A percentile compares a stretch with the other conserved stretches of the same genome.
These are phyloP conservation scores for Zopfochytrium polystomum DNA, from an alignment of 371 early-diverging fungal species.

Conservation along the genomic window DNA sequence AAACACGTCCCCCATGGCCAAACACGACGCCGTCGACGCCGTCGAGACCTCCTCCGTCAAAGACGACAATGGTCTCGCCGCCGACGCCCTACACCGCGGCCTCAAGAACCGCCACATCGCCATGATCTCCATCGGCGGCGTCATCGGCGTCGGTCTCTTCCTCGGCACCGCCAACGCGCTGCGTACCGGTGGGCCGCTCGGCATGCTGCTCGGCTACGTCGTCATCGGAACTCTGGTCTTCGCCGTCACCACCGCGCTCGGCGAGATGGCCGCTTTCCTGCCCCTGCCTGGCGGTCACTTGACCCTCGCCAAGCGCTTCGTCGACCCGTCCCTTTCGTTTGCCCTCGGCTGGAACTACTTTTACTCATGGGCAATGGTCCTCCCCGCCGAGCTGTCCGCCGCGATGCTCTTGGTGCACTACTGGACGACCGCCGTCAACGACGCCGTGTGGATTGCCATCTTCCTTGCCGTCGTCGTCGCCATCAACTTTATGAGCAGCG, in stretches of 20 bases:
- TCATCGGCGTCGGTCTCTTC: not conserved
- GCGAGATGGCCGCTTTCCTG: slow-evolving; percentile 76
- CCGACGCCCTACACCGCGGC: not conserved
- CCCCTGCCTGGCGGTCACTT: slow-evolving; percentile 80
- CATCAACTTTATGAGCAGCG: slow-evolving; percentile 26
- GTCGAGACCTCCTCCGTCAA: not conserved
- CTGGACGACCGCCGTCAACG: slow-evolving; percentile 63
- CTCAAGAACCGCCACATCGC: slow-evolving; percentile 12
- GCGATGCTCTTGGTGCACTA: slow-evolving; percentile 72
- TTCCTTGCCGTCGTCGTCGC: slow-evolving; percentile 19
- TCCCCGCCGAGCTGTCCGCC: slow-evolving; percentile 63
- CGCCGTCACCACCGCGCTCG: slow-evolving; percentile 59
- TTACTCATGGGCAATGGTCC: slow-evolving; percentile 62
- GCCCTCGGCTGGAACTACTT: slow-evolving; percentile 76
- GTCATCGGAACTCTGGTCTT: slow-evolving; percentile 70
- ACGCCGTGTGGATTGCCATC: slow-evolving; percentile 16
- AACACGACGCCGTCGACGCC: not conserved
- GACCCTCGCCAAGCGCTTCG: slow-evolving; percentile 74
- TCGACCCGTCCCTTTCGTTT: slow-evolving; percentile 78
- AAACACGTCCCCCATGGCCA: not conserved
- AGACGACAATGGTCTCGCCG: not conserved
- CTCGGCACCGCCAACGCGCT: slow-evolving; percentile 25
- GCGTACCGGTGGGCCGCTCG: slow-evolving; percentile 70
- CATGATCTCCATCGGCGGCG: not conserved
- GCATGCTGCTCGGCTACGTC: slow-evolving; percentile 56